Evolutionary conservation across 176 grass and related monocot species (phyloP).

Genomic region (Bromus sterilis): DNA sequence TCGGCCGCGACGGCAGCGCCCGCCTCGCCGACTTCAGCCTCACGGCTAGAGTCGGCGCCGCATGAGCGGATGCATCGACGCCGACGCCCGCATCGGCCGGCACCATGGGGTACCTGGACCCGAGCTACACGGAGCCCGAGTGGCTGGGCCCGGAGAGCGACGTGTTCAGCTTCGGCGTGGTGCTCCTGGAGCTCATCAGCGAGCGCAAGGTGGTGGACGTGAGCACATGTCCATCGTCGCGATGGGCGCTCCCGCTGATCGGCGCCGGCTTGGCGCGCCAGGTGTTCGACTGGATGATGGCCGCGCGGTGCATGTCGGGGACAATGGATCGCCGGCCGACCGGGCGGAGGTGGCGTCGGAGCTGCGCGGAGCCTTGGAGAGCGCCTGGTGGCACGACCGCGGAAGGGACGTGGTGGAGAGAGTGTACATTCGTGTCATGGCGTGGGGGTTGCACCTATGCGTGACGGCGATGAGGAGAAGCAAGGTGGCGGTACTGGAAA

Average conservation of each 20-base stretch:
- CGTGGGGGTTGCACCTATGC: conserved; percentile 34
- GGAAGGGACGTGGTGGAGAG: not conserved
- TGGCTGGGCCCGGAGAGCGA: conserved; percentile 66
- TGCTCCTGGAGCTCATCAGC: conserved; percentile 81
- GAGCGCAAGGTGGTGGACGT: conserved; percentile 83
- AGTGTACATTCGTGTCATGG: conserved; percentile 31
- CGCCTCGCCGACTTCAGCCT: conserved; percentile 91
- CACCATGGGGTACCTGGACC: conserved; percentile 93
- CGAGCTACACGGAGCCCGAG: conserved; percentile 64
- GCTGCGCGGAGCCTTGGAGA: no score
- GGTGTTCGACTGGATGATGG: conserved; percentile 53
- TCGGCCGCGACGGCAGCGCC: no score
- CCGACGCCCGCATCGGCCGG: conserved; percentile 36
- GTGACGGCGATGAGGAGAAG: conserved; percentile 40
- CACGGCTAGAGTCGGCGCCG: conserved; percentile 20
- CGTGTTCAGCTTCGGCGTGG: conserved; percentile 92
- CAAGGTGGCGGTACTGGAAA: no score
- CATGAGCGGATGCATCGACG: no score
- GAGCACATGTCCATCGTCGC: conserved; percentile 46
- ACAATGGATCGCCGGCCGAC: no score
- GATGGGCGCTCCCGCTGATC: conserved; percentile 57
- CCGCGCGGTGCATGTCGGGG: no score
- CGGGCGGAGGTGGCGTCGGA: no score
- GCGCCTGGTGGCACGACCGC: no score
- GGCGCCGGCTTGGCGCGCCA: not conserved